Conservation (phyloP, 2,329 filamentous ascomycete genomes). For the Curvularia verruculosa region DNA sequence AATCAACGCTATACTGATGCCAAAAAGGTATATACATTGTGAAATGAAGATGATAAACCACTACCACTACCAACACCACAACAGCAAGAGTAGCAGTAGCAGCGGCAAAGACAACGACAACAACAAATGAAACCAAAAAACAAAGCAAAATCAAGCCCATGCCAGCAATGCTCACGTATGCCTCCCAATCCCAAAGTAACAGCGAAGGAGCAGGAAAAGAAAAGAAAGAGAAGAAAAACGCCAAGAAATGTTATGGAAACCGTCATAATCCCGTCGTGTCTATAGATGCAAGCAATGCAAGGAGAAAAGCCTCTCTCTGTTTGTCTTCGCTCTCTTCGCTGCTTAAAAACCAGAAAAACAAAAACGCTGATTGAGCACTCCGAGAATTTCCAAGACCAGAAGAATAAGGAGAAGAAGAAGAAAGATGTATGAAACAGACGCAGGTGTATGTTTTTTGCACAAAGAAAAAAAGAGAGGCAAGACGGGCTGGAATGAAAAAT, state of each 20-base stretch:
- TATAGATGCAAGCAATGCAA: conserved; percentile 8
- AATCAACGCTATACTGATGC: neutral
- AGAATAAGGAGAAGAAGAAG: too few species aligned
- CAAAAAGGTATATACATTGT: conserved; percentile 8
- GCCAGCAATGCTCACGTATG: neutral
- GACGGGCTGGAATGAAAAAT: too few species aligned
- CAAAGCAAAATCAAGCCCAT: neutral
- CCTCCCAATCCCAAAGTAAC: neutral
- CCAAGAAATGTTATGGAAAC: neutral
- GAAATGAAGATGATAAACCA: neutral
- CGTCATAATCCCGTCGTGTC: conserved; percentile 7
- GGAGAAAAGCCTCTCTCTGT: too few species aligned
- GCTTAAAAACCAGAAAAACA: too few species aligned
- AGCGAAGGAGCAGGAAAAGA: neutral
- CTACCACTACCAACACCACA: neutral
- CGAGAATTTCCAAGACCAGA: too few species aligned
- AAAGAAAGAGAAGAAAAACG: neutral
- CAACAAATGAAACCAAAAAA: neutral
- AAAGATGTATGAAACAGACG: too few species aligned
- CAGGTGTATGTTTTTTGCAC: too few species aligned
- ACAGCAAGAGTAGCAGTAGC: neutral
- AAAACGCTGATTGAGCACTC: neutral
- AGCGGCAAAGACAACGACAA: neutral
- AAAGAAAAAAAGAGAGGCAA: too few species aligned
- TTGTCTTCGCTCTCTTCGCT: too few species aligned